Evolutionary conservation across 1,139 yeast genomes (phyloP).

Genomic region (Yamadazyma dushanensis): DNA sequence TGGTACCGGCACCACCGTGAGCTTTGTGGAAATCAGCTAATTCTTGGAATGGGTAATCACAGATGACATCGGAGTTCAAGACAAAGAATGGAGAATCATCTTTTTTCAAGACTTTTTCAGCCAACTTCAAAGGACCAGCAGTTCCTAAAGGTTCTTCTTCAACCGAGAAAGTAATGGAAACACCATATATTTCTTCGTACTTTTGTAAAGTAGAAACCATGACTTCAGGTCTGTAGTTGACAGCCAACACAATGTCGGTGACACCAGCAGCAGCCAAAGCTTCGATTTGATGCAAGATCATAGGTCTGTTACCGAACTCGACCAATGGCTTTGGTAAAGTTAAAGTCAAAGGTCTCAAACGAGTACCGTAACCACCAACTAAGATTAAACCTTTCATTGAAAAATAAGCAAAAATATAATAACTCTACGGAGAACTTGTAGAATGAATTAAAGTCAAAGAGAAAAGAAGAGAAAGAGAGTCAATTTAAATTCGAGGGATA

Average conservation of each 20-base stretch:
- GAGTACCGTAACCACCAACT: slow-evolving; percentile 99
- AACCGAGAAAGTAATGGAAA: slow-evolving; percentile 92
- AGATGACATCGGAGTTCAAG: slow-evolving; percentile 95
- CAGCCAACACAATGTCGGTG: slow-evolving; percentile 97
- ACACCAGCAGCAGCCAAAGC: slow-evolving; percentile 98
- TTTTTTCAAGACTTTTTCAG: slow-evolving; percentile 90
- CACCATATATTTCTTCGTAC: slow-evolving; percentile 95
- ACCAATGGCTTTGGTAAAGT: slow-evolving; percentile 98
- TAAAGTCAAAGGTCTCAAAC: slow-evolving; percentile 97
- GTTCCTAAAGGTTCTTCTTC: slow-evolving; percentile 99
- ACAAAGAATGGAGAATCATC: slow-evolving; percentile 97
- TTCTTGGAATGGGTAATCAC: slow-evolving; percentile 96
- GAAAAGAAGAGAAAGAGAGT: slow-evolving; percentile 5
- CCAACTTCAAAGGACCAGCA: slow-evolving; percentile 98
- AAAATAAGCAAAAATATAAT: not conserved
- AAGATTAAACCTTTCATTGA: slow-evolving; percentile 95
- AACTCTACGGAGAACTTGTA: slow-evolving; percentile 2
- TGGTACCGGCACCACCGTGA: slow-evolving; percentile 98
- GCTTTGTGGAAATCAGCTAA: slow-evolving; percentile 89
- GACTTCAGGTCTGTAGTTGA: slow-evolving; percentile 98
- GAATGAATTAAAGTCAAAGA: slow-evolving; percentile 8
- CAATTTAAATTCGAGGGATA: slow-evolving; percentile 3
- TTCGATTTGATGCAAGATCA: slow-evolving; percentile 96
- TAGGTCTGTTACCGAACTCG: slow-evolving; percentile 98
- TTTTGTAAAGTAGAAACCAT: slow-evolving; percentile 94